Base-by-base conservation (phyloP, 208 protist genomes). In the Trypanosomatidae sp. region DNA sequence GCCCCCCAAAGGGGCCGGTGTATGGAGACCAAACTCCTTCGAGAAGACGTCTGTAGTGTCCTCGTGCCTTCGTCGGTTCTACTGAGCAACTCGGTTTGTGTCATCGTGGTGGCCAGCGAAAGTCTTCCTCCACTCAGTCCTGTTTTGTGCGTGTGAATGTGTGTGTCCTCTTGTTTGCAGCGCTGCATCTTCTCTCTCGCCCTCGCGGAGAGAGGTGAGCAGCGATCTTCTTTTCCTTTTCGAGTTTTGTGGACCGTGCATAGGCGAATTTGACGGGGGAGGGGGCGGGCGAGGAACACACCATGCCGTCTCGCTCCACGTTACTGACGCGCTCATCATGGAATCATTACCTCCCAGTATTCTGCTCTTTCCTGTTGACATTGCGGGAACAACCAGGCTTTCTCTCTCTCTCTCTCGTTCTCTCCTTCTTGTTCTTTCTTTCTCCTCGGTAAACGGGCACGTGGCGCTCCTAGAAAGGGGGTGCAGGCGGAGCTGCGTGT, bases 1-100 rank as follows among this genome's bases (percentile, higher is more conserved):
- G 33, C 28, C n/a, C 36, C 76, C 76, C 15, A 88, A 88, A 53
- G 75, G 70, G 10, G 60, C 73, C 2, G 80, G 49, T 28, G 87
- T 86, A 59, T 97, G 92, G 90, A 95, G 84, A 76, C 90, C 92
- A 1, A 94, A 94, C 62, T 89, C 90, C 22, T 91, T 91, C 69
- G 82, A 70, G 43, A 91, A 93, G 62, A 86, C 79, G 39, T 89
- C 88, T n/a, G 72, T 97, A 3, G 71, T 95, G 7, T 89, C 88
- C 17, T 97, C 92, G 1, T 93, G 86, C 67, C 83, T 97, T 53
- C 88, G 87, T 9, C 78, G 83, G 56, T 97, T 97, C 69, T 93
- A 97, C 66, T 96, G 74, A 77, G 13, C 44, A 28, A 17, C 39
- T n/a, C 43, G 36, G 46, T 39, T 13, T 10, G 25, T 39, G 25